These are phyloP conservation scores for Trichomonas tenax DNA, from an alignment of 208 protist species.

Conservation along the genomic window DNA sequence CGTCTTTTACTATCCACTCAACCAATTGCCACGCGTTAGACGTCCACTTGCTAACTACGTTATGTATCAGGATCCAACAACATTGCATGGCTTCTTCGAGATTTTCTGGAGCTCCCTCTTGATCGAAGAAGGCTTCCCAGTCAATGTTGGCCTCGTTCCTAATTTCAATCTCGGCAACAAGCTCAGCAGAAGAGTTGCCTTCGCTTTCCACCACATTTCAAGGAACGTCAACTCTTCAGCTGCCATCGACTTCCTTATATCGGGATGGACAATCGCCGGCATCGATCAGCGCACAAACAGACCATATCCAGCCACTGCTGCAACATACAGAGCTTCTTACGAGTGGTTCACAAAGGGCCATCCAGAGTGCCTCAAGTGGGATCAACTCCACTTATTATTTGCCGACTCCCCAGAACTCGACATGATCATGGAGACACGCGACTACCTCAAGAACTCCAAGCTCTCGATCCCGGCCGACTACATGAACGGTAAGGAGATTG, in stretches of 20 bases:
- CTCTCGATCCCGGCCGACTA: neutral
- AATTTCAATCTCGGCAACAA: neutral
- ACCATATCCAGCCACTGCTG: neutral
- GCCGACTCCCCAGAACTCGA: neutral
- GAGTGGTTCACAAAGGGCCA: neutral
- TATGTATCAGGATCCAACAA: neutral
- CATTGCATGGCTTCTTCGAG: neutral
- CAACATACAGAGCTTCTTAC: neutral
- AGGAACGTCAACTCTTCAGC: neutral
- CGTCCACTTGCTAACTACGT: neutral
- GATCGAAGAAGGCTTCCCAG: neutral
- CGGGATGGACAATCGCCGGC: too few species aligned
- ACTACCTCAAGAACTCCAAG: neutral
- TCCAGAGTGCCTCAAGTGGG: neutral
- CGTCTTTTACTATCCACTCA: neutral
- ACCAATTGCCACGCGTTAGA: neutral
- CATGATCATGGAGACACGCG: neutral
- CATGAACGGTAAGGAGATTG: neutral
- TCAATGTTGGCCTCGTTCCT: neutral
- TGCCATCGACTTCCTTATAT: neutral
- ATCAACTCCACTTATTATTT: neutral
- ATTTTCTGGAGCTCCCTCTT: neutral
- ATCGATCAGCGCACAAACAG: too few species aligned
- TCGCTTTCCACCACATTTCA: neutral
- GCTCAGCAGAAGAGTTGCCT: neutral